Percentiles rank a stretch among this genome's conserved stretches.
Conservation (phyloP, 1,139 yeast species). For the Hansenula lynferdii region DNA sequence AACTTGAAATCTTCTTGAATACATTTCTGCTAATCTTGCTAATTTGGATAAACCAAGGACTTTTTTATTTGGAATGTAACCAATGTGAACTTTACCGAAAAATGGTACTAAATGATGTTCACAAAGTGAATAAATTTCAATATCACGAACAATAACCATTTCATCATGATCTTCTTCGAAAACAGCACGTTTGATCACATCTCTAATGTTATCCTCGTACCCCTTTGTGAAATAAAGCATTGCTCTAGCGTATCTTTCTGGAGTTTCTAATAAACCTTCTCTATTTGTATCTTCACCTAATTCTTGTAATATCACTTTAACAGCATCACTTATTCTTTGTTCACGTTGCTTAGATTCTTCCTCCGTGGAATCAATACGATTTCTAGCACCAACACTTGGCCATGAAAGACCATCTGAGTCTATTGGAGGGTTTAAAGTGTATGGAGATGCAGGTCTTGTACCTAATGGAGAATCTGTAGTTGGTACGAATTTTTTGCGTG, state of each 20-base stretch:
- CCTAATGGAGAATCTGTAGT: conserved; percentile 42
- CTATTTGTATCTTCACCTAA: conserved; percentile 88
- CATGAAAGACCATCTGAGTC: conserved; percentile 90
- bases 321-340: conserved; percentile 77
- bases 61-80: conserved; percentile 89
- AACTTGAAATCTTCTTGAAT: conserved; percentile 89
- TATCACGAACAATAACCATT: conserved; percentile 96
- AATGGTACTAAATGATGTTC: conserved; percentile 98
- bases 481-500: neutral
- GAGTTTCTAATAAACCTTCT: conserved; percentile 91
- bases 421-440: conserved; percentile 77
- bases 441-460: conserved; percentile 80
- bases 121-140: conserved; percentile 86
- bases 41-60: conserved; percentile 93
- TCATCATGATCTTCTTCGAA: conserved; percentile 99
- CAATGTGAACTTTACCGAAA: conserved; percentile 94
- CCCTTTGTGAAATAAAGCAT: conserved; percentile 96
- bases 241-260: conserved; percentile 94
- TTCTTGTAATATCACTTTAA: conserved; percentile 73
- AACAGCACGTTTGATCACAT: conserved; percentile 90
- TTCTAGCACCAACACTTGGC: conserved; percentile 89
- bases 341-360: conserved; percentile 66
- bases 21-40: conserved; percentile 97
- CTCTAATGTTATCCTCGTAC: conserved; percentile 82
- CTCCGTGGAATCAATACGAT: conserved; percentile 59